phyloP scores from a whole-genome alignment of 164 flowering plant species.

The Annona cherimola region DNA sequence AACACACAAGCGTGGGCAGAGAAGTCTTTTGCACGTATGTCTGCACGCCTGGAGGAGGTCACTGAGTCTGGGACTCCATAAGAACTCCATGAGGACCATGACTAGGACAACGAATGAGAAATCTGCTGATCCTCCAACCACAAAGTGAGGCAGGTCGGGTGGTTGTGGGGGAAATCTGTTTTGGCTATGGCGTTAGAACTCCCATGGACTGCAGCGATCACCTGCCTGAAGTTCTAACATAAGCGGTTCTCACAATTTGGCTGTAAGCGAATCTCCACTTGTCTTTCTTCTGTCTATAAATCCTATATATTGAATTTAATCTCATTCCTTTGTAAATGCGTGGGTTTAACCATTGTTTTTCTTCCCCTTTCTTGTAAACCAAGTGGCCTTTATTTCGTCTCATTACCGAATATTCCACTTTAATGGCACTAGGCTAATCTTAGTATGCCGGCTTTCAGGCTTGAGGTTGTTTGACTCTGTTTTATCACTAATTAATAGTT shows the following conservation, averaged over 20 bases:
- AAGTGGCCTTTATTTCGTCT: too few species aligned
- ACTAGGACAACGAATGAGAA: slow-evolving; percentile 42
- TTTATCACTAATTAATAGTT: too few species aligned
- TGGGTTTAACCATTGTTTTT: too few species aligned
- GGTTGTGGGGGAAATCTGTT: slow-evolving; percentile 46
- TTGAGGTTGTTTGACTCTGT: too few species aligned
- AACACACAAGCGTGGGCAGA: slow-evolving; percentile 76
- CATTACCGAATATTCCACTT: too few species aligned
- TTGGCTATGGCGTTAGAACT: slow-evolving; percentile 72
- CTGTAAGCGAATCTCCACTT: too few species aligned
- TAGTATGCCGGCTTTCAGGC: too few species aligned
- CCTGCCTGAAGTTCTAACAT: slow-evolving; percentile 59
- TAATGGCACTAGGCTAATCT: too few species aligned
- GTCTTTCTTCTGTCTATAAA: too few species aligned
- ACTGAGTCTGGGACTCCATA: slow-evolving; percentile 21
- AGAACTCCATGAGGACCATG: not conserved
- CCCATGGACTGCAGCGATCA: slow-evolving; percentile 89
- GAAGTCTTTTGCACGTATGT: slow-evolving; percentile 45
- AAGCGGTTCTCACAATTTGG: slow-evolving; percentile 25
- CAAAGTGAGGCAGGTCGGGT: slow-evolving; percentile 84
- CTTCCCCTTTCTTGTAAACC: too few species aligned
- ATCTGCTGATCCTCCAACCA: slow-evolving; percentile 66
- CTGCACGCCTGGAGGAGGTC: slow-evolving; percentile 41
- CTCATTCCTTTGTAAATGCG: too few species aligned
- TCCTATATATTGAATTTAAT: too few species aligned